These are phyloP conservation scores for Eutypa lata DNA, from an alignment of 2,329 filamentous ascomycete species.

Conservation along the genomic window DNA sequence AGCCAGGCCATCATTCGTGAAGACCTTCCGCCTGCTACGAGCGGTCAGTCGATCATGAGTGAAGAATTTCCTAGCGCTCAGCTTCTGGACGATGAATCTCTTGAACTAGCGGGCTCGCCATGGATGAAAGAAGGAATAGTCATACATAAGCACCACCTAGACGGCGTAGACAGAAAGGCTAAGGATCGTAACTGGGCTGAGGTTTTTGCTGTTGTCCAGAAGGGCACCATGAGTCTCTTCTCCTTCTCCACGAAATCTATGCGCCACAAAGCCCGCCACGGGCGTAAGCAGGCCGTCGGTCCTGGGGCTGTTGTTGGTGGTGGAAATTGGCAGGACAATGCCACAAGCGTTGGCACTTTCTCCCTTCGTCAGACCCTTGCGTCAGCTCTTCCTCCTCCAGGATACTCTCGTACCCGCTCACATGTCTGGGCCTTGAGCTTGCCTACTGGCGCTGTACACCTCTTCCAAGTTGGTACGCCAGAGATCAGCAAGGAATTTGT, in stretches of 20 bases:
- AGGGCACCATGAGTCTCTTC: conserved; percentile 90
- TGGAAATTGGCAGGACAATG: conserved; percentile 97
- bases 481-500: conserved; percentile 96
- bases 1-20: conserved; percentile 96
- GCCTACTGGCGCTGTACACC: conserved; percentile 87
- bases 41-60: conserved; percentile 50
- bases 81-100: conserved; percentile 84
- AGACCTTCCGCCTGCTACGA: conserved; percentile 59
- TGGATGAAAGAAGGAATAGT: conserved; percentile 98
- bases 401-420: conserved; percentile 85
- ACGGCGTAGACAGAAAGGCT: conserved; percentile 84
- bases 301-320: conserved; percentile 74
- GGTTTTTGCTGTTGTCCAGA: conserved; percentile 93
- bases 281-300: conserved; percentile 41
- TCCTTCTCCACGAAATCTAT: conserved; percentile 85
- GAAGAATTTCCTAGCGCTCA: conserved; percentile 59
- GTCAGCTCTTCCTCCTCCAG: conserved; percentile 82
- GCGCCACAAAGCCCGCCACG: conserved; percentile 58
- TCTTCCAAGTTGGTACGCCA: conserved; percentile 96
- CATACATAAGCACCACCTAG: conserved; percentile 94
- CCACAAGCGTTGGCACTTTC: conserved; percentile 83
- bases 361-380: conserved; percentile 88
- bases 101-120: conserved; percentile 89
- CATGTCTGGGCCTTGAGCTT: conserved; percentile 93
- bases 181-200: conserved; percentile 95